Base-by-base conservation (phyloP, 2,329 filamentous ascomycete species). In the Pseudogymnoascus sp. region DNA sequence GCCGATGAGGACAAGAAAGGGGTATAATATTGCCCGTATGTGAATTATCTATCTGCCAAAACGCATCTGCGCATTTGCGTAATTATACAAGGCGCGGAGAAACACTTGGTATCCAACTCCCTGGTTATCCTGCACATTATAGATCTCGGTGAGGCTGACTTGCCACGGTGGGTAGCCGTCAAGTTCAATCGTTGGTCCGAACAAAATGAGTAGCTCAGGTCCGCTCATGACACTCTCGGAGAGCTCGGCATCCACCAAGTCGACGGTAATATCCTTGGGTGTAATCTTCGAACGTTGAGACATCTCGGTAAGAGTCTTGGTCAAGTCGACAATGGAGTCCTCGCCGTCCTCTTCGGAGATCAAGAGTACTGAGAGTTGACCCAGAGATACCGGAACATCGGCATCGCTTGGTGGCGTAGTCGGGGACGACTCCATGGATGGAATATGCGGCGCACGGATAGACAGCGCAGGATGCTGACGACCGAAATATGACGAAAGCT, bases 91-190 rank as follows among this genome's bases (percentile, higher is more conserved):
- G 0, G 88, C 93, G 66, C 88, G 83, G 67, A 97, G 80, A 75
- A 97, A 99, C 31, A 96, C 89, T 72, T 97, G 93, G 75, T 99
- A 99, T 49, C 92, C 92, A 16, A 99, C 93, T 1, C 87, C 87
- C 66, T 89, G 83, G 74, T 91, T 91, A 72, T 93, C 89, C 63
- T 83, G 82, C 11, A 90, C 79, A 70, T 87, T 85, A 74, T 93
- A 97, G 63, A 99, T 97, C 80, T 99, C 95, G 0, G 93, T 97
- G 72, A 99, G 78, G 45, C 95, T 85, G 65, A 97, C 84, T 76
- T 97, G 95, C 95, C 95, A 99, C 0, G 95, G 95, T 8, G 95
- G 95, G 73, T 97, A 99, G 8, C 95, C 92, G 61, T 91, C 88
- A 49, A 99, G 77, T 73, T 92, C 88, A 61, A 97, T 86, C 59